Percentiles rank a stretch among this genome's conserved stretches.
Evolutionary conservation across 208 protist species (phyloP).

Genomic region (Trypanosoma mega): DNA sequence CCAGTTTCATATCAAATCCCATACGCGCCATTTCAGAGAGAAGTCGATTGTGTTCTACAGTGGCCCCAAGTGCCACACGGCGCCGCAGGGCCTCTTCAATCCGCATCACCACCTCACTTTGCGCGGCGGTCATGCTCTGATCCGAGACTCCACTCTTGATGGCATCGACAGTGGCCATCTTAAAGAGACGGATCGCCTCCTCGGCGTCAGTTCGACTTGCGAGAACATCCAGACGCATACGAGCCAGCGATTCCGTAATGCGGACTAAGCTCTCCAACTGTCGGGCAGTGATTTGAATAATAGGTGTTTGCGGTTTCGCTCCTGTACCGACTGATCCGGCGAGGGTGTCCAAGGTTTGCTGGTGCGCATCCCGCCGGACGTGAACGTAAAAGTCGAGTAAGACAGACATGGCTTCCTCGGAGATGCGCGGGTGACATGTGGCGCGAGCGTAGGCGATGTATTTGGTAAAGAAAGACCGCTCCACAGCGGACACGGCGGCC

Average conservation of each 20-base stretch:
- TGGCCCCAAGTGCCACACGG: constrained; percentile 78
- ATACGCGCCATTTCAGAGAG: constrained; percentile 79
- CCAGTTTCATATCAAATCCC: constrained; percentile 81
- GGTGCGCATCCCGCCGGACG: constrained; percentile 83
- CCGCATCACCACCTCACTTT: constrained; percentile 79
- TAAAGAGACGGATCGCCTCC: constrained; percentile 96
- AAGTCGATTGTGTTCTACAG: constrained; percentile 81
- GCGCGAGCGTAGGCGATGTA: constrained; percentile 94
- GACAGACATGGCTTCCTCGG: constrained; percentile 87
- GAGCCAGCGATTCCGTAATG: constrained; percentile 97
- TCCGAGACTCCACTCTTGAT: constrained; percentile 81
- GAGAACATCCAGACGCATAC: constrained; percentile 93
- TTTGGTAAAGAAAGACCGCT: constrained; percentile 91
- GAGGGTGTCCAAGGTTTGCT: constrained; percentile 68
- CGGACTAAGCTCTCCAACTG: constrained; percentile 95
- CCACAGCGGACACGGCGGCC: constrained; percentile 30
- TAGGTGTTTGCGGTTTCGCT: constrained; percentile 40
- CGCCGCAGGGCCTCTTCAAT: constrained; percentile 86
- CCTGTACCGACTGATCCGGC: constrained; percentile 29
- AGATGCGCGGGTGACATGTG: constrained; percentile 91
- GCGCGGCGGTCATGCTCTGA: constrained; percentile 75
- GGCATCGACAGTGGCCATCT: constrained; percentile 93
- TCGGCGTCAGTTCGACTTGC: constrained; percentile 91
- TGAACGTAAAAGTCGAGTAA: constrained; percentile 97
- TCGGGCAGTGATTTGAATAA: constrained; percentile 96